These are phyloP conservation scores for Candida qinlingensis DNA, from an alignment of 805 yeast genomes.

Conservation along the genomic window DNA sequence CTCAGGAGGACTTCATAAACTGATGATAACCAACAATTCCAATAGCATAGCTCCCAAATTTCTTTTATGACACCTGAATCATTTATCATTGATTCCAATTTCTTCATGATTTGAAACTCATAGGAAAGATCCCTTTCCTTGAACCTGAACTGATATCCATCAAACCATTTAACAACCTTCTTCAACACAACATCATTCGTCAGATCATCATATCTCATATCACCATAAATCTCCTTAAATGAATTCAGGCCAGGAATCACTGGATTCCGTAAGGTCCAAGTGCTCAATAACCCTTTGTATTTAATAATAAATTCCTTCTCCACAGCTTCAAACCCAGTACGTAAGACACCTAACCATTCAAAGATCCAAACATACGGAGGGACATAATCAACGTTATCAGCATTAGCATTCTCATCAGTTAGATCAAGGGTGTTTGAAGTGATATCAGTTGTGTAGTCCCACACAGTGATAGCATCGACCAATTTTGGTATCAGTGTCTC, in stretches of 20 bases:
- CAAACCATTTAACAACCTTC: neutral
- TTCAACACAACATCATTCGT: conserved; percentile 11
- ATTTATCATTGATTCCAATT: conserved; percentile 16
- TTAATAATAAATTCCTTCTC: conserved; percentile 20
- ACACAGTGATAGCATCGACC: conserved; percentile 26
- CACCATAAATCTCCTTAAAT: conserved; percentile 32
- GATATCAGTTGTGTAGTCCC: conserved; percentile 25
- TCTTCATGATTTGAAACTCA: conserved; percentile 15
- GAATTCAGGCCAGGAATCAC: conserved; percentile 21
- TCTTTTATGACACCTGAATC: conserved; percentile 8
- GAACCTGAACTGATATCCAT: conserved; percentile 6
- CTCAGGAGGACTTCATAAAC: conserved; percentile 11
- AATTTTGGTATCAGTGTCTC: conserved; percentile 36
- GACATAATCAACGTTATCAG: neutral
- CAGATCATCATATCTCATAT: conserved; percentile 13
- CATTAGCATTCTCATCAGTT: no score
- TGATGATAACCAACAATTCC: conserved; percentile 26
- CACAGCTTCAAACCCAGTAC: conserved; percentile 13
- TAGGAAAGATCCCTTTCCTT: neutral
- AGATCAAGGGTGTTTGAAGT: no score
- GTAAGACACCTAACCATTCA: conserved; percentile 32
- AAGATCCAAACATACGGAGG: conserved; percentile 30
- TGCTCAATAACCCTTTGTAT: conserved; percentile 16
- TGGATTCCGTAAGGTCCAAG: conserved; percentile 14
- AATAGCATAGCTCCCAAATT: conserved; percentile 29